Percentiles rank a stretch among this genome's conserved stretches.
Conservation (phyloP, 2,329 filamentous ascomycete species). For the Colletotrichum phormii region DNA sequence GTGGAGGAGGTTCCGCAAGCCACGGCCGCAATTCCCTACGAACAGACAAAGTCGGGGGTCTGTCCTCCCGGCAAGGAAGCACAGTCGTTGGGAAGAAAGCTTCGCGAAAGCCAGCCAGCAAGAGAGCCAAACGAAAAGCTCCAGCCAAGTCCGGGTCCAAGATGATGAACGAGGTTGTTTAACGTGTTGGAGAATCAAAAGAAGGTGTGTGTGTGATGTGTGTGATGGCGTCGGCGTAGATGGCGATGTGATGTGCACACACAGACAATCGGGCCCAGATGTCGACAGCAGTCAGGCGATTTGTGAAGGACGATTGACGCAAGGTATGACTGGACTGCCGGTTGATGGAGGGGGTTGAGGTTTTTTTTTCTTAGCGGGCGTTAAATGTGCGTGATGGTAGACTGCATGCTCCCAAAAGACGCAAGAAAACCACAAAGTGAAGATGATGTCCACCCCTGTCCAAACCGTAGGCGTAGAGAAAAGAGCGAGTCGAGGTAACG, state of each 20-base stretch:
- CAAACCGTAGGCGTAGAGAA: not conserved
- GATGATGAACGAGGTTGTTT: slow-evolving; percentile 19
- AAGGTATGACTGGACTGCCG: not conserved
- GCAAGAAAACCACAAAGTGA: not conserved
- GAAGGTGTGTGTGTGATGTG: not conserved
- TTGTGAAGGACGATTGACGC: not conserved
- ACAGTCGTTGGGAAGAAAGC: slow-evolving; percentile 2
- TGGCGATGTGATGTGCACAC: slow-evolving; percentile 7
- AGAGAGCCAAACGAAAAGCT: slow-evolving; percentile 2
- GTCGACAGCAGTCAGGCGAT: slow-evolving; percentile 19
- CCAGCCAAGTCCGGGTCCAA: slow-evolving; percentile 19
- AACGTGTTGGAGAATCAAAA: slow-evolving; percentile 1
- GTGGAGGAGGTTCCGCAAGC: not conserved
- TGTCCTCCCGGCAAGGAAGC: not conserved
- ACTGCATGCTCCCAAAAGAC: not conserved
- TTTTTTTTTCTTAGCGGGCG: not conserved
- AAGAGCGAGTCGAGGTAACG: slow-evolving; percentile 9
- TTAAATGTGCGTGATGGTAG: slow-evolving; percentile 8
- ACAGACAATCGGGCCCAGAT: slow-evolving; percentile 21
- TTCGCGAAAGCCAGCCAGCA: not conserved
- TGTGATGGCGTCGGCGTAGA: not conserved
- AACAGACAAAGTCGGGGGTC: slow-evolving; percentile 20
- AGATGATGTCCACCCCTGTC: not conserved
- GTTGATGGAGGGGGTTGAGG: not conserved
- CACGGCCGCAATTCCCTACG: slow-evolving; percentile 1